phyloP scores from a whole-genome alignment of 2,329 filamentous ascomycete species.

The Tolypocladium nubicola region DNA sequence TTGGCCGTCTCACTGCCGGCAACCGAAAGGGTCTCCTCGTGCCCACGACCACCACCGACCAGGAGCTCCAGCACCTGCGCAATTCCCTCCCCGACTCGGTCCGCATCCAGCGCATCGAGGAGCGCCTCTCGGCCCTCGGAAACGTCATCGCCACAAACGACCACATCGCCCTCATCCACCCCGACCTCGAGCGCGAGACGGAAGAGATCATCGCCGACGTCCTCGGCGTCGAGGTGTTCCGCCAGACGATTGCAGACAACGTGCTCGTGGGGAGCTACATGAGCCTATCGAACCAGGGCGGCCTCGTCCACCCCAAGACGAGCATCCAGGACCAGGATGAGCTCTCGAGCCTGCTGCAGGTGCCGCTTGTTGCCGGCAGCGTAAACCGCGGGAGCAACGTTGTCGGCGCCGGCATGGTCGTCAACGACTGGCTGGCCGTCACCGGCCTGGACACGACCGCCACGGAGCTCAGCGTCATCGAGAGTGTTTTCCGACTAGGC shows the following conservation, averaged over 20 bases:
- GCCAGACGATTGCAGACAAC: slow-evolving; percentile 94
- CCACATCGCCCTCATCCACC: slow-evolving; percentile 92
- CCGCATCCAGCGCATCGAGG: slow-evolving; percentile 95
- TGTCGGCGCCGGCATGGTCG: slow-evolving; percentile 61
- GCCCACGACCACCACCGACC: slow-evolving; percentile 90
- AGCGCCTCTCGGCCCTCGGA: slow-evolving; percentile 86
- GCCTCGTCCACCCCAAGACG: slow-evolving; percentile 95
- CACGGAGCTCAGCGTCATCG: slow-evolving; percentile 93
- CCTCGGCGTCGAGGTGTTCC: slow-evolving; percentile 77
- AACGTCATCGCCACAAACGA: slow-evolving; percentile 97
- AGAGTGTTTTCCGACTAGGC: slow-evolving; percentile 89
- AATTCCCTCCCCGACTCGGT: slow-evolving; percentile 88
- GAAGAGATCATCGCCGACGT: slow-evolving; percentile 98
- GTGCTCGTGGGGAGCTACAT: slow-evolving; percentile 96
- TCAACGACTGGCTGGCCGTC: slow-evolving; percentile 87
- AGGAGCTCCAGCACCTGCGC: slow-evolving; percentile 93
- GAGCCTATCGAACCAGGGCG: slow-evolving; percentile 89
- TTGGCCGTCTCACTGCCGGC: slow-evolving; percentile 88
- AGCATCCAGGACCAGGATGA: slow-evolving; percentile 97
- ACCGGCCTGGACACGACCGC: slow-evolving; percentile 90
- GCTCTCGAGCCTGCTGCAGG: slow-evolving; percentile 83
- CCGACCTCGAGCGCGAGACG: slow-evolving; percentile 92
- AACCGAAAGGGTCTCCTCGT: slow-evolving; percentile 97
- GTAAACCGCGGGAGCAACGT: slow-evolving; percentile 90
- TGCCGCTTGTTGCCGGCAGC: slow-evolving; percentile 86